These are phyloP conservation scores for Trebouxia sp. DNA, from an alignment of 139 green algal species.

Conservation along the genomic window DNA sequence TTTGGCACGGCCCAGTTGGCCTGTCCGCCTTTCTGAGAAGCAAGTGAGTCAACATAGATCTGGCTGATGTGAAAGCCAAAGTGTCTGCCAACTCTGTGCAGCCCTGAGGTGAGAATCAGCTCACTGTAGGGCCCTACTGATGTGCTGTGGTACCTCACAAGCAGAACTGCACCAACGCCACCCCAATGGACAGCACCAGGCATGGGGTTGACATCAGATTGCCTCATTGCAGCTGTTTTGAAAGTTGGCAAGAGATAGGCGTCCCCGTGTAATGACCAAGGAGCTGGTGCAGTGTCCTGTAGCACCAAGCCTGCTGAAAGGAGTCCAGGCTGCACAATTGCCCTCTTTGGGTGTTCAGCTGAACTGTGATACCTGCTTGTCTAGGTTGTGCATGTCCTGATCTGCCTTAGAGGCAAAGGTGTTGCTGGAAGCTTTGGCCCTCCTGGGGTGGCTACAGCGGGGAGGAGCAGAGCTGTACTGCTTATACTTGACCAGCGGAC, in stretches of 20 bases:
- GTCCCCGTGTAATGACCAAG: background rate
- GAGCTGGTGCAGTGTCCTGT: background rate
- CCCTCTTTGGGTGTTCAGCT: background rate
- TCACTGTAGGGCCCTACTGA: conserved; percentile 6
- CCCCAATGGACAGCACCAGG: background rate
- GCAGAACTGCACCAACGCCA: background rate
- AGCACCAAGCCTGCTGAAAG: background rate
- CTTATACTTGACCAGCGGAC: no score
- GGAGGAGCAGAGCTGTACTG: no score
- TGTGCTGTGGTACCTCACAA: background rate
- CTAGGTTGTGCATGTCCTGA: no score
- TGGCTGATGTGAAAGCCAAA: conserved; percentile 3
- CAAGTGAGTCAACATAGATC: background rate
- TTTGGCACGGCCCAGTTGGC: conserved; percentile 6
- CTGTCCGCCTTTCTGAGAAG: background rate
- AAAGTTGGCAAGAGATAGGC: conserved; percentile 1
- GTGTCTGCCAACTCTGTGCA: background rate
- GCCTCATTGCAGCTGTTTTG: background rate
- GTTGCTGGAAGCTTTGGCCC: no score
- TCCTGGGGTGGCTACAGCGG: no score
- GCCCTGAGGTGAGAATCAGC: background rate
- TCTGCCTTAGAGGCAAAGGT: no score
- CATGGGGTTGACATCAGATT: conserved; percentile 1
- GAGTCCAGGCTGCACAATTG: no score
- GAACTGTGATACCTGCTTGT: background rate